Percentiles rank a stretch among this genome's conserved stretches.
Conservation (phyloP, 2,329 filamentous ascomycete species). For the Pyrenochaeta sp. region DNA sequence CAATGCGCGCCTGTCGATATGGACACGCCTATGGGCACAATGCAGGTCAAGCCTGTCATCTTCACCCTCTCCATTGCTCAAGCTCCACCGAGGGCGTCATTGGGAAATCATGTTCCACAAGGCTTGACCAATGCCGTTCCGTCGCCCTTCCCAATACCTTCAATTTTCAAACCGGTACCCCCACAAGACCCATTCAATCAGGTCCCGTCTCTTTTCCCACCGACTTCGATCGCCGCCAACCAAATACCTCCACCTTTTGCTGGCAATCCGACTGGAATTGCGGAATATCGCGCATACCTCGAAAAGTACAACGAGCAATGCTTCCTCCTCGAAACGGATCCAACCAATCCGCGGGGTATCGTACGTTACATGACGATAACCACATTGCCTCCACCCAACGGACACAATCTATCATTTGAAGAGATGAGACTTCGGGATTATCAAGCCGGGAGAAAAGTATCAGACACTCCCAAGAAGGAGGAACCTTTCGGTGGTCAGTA, state of each 20-base stretch:
- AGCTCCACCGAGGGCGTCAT: neutral
- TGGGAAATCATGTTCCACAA: too few species aligned
- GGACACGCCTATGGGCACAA: slow-evolving; percentile 20
- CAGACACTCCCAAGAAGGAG: too few species aligned
- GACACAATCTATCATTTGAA: slow-evolving; percentile 21
- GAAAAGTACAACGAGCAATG: slow-evolving; percentile 13
- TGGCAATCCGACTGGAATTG: neutral
- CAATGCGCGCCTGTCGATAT: slow-evolving; percentile 11
- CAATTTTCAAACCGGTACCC: too few species aligned
- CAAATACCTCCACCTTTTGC: too few species aligned
- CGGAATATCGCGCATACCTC: neutral
- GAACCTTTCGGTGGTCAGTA: neutral
- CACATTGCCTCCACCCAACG: neutral
- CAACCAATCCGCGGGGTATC: neutral
- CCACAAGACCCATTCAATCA: too few species aligned
- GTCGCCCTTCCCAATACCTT: too few species aligned
- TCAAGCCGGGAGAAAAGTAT: neutral
- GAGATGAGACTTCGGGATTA: slow-evolving; percentile 23
- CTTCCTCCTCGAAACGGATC: slow-evolving; percentile 1
- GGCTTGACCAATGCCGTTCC: too few species aligned
- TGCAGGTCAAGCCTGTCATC: slow-evolving; percentile 16
- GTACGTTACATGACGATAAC: slow-evolving; percentile 23
- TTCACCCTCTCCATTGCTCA: slow-evolving; percentile 11
- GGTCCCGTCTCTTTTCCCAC: too few species aligned
- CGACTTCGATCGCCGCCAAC: too few species aligned